Conservation (phyloP, 2,329 filamentous ascomycete species). For the Ascochyta lentis region DNA sequence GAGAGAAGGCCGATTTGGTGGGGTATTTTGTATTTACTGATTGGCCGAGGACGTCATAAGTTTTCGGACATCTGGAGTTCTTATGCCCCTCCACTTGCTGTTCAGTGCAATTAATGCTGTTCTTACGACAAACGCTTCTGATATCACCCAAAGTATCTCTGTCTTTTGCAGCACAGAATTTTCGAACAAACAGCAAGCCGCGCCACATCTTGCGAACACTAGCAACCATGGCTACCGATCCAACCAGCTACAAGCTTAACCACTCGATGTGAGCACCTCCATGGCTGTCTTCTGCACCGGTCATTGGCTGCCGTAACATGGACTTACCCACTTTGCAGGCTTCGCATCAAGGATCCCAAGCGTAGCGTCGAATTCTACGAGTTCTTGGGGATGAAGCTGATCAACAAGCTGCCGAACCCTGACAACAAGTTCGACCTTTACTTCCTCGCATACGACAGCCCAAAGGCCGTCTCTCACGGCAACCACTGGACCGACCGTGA, state of each 20-base stretch:
- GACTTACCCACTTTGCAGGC: conserved; percentile 21
- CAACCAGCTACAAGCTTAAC: conserved; percentile 69
- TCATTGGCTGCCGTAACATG: conserved; percentile 9
- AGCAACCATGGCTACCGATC: conserved; percentile 63
- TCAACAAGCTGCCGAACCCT: conserved; percentile 81
- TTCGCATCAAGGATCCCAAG: conserved; percentile 94
- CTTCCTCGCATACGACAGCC: conserved; percentile 87
- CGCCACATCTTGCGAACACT: conserved; percentile 32
- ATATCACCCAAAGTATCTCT: conserved; percentile 12
- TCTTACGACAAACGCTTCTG: conserved; percentile 23
- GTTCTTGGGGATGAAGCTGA: conserved; percentile 83
- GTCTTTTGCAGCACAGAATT: conserved; percentile 13
- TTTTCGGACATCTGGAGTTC: conserved; percentile 45
- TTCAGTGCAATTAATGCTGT: conserved; percentile 33
- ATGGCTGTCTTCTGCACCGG: conserved; percentile 8
- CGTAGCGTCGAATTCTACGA: conserved; percentile 88
- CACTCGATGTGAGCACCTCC: conserved; percentile 57
- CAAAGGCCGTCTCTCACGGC: conserved; percentile 74
- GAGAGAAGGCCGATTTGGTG: conserved; percentile 26
- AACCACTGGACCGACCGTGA: conserved; percentile 82
- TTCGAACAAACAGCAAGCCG: conserved; percentile 17
- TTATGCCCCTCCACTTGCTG: conserved; percentile 11
- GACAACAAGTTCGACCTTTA: conserved; percentile 95
- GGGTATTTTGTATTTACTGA: conserved; percentile 24
- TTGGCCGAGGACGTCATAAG: conserved; percentile 25